These are phyloP conservation scores for Citrullus colocynthis DNA, from an alignment of 306 rosid genomes.

Conservation along the genomic window DNA sequence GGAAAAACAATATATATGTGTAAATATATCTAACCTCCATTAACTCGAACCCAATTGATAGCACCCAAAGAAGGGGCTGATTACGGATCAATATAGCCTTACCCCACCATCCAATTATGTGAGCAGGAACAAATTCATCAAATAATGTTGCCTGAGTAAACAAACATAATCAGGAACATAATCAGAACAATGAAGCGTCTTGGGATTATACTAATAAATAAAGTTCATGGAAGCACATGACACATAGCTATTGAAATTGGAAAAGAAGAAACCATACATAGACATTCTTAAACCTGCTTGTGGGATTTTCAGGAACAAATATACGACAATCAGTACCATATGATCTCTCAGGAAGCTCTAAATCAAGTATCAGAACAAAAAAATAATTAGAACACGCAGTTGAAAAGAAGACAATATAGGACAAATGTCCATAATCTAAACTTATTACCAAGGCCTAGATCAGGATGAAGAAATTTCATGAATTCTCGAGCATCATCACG, in stretches of 20 bases:
- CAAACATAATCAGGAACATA: neutral
- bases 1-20: neutral
- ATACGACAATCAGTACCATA: constrained; percentile 96
- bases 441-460: constrained; percentile 83
- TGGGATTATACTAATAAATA: constrained; percentile 1
- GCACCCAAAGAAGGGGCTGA: constrained; percentile 94
- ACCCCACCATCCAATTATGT: constrained; percentile 99
- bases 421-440: neutral
- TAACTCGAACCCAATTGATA: constrained; percentile 83
- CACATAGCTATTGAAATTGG: constrained; percentile 13
- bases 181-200: neutral
- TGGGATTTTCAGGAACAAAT: constrained; percentile 75
- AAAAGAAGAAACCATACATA: constrained; percentile 78
- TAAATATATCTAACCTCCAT: constrained; percentile 54
- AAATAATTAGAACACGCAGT: neutral
- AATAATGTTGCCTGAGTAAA: constrained; percentile 70
- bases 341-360: constrained; percentile 98
- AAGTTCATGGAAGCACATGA: constrained; percentile 2
- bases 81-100: constrained; percentile 97
- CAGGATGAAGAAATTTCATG: constrained; percentile 97
- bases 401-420: neutral
- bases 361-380: constrained; percentile 5
- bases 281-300: constrained; percentile 96
- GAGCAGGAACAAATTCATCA: constrained; percentile 96
- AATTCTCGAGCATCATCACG: constrained; percentile 96